Base-by-base conservation (phyloP, 306 rosid species). In the Gynostemma pentaphyllum region DNA sequence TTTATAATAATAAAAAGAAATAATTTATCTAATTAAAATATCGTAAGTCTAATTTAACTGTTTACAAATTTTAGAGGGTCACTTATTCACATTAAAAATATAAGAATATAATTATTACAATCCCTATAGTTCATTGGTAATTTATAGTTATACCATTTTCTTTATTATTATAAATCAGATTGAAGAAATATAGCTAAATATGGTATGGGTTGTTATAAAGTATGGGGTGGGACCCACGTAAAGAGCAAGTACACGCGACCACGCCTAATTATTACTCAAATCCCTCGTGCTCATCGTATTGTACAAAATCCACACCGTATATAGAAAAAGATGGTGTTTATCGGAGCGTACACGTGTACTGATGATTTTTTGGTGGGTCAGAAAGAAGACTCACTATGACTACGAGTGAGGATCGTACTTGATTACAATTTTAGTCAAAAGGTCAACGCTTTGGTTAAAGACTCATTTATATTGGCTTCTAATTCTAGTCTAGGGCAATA, bases 281-380 rank as follows among this genome's bases (percentile, higher is more conserved):
- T 53, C 60, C 21, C 60, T 21, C 4, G 29, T 28, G 27, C 54
- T 46, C 27, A 22, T 22, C 3, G 24, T 24, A 32, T 32, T 6
- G 44, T 10, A 32, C 8, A 5, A 4, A 54, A 54, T 54, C 62
- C 62, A 7, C 12, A 5, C 62, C 62, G 62, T 29, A 54, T 21
- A 29, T 0, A 19, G 21, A 4, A 53, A 28, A 5, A 1, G 2
- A 0, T 29, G 4, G 28, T 56, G 1, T n/a, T 18, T 8, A 7
- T 40, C 16, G 41, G 40, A 10, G 40, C 53, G 68, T 77, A 59
- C 81, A 68, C 83, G 77, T 77, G 84, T 69, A 75, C 1, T 52
- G 42, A 37, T 53, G 30, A 12, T 24, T 36, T 24, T 6, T 1
- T 0, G 7, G 14, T 54, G 62, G 62, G 24, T 56, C 63, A 56